Conservation (phyloP, 2,329 filamentous ascomycete species). For the Torrubiella hemipterigena region DNA sequence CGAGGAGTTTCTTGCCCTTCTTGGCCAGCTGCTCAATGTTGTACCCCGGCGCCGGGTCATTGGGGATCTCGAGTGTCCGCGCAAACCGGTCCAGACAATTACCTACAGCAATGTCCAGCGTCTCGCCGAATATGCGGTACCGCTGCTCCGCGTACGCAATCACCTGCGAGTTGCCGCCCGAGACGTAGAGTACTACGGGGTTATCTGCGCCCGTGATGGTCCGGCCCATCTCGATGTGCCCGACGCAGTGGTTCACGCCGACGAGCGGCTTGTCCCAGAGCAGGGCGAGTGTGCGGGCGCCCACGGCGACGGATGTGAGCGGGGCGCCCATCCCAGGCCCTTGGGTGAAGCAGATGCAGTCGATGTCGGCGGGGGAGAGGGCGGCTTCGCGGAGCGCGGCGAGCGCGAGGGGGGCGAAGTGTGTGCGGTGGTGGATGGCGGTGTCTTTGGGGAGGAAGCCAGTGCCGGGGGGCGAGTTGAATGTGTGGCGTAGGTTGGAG, state of each 20-base stretch:
- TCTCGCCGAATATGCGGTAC: slow-evolving; percentile 96
- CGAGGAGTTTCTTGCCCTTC: slow-evolving; percentile 61
- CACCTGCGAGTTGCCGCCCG: slow-evolving; percentile 92
- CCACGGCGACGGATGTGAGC: slow-evolving; percentile 74
- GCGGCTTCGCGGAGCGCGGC: slow-evolving; percentile 62
- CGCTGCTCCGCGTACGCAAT: slow-evolving; percentile 91
- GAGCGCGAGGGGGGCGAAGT: slow-evolving; percentile 73
- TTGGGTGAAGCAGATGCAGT: slow-evolving; percentile 91
- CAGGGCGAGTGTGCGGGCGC: slow-evolving; percentile 66
- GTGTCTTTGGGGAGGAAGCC: slow-evolving; percentile 97
- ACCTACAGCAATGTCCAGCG: slow-evolving; percentile 91
- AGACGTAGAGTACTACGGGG: slow-evolving; percentile 92
- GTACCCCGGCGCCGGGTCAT: slow-evolving; percentile 93
- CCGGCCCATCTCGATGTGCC: slow-evolving; percentile 97
- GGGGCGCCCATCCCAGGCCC: slow-evolving; percentile 96
- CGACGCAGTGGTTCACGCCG: slow-evolving; percentile 95
- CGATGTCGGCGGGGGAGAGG: slow-evolving; percentile 52
- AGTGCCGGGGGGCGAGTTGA: slow-evolving; percentile 78
- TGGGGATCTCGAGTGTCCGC: slow-evolving; percentile 78
- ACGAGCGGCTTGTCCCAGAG: slow-evolving; percentile 85
- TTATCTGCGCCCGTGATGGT: slow-evolving; percentile 82
- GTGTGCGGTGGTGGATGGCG: slow-evolving; percentile 76
- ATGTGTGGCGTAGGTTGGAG: slow-evolving; percentile 90
- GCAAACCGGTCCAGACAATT: slow-evolving; percentile 97
- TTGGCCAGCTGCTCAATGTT: slow-evolving; percentile 92